A percentile compares a stretch with the other conserved stretches of the same genome.
These are phyloP conservation scores for Colletotrichum euphorbiae DNA, from an alignment of 2,329 filamentous ascomycete genomes.

Conservation along the genomic window DNA sequence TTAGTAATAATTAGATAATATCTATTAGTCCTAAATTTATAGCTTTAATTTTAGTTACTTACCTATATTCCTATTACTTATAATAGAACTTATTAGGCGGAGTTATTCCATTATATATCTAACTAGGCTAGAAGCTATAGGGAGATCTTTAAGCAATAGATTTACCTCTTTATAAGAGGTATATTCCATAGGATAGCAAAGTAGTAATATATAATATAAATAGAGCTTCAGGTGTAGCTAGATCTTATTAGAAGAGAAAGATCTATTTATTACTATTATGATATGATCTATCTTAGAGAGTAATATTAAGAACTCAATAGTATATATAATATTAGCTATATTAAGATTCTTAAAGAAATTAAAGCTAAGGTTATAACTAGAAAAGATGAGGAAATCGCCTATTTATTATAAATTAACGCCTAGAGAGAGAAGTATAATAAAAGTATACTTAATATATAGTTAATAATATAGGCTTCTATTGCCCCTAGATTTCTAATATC, in stretches of 20 bases:
- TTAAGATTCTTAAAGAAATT: background rate
- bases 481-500: background rate
- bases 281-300: background rate
- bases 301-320: background rate
- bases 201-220: background rate
- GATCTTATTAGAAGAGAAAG: background rate
- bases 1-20: background rate
- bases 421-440: background rate
- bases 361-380: background rate
- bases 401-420: background rate
- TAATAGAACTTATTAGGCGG: background rate
- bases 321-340: background rate
- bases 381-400: background rate
- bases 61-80: background rate
- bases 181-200: background rate
- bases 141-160: background rate
- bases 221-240: background rate
- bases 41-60: background rate
- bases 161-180: background rate
- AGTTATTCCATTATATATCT: background rate
- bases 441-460: conserved; percentile 1
- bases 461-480: background rate
- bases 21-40: background rate
- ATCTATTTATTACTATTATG: background rate
- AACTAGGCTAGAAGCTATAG: background rate